Percentiles rank a stretch among this genome's conserved stretches.
Conservation (phyloP, 2,329 filamentous ascomycete species). For the Fusarium caatingaense region DNA sequence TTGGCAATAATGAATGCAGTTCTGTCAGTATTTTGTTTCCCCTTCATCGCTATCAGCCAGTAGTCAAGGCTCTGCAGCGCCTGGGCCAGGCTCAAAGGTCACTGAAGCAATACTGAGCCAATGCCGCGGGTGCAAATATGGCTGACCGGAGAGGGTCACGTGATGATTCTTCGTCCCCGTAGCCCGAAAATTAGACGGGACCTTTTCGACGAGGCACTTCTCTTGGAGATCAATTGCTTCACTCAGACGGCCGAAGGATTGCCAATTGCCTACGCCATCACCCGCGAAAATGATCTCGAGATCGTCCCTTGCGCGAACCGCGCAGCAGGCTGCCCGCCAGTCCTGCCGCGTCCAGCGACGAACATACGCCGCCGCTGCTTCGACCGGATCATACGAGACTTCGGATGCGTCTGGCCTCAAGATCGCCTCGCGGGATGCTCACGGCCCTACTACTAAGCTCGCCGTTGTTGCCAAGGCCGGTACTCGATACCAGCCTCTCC, state of each 20-base stretch:
- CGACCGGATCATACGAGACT: slow-evolving; percentile 86
- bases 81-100: slow-evolving; percentile 31
- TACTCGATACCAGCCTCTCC: slow-evolving; percentile 89
- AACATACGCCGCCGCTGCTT: slow-evolving; percentile 68
- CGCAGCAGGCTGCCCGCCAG: slow-evolving; percentile 68
- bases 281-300: slow-evolving; percentile 71
- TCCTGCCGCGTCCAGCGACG: slow-evolving; percentile 68
- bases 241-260: slow-evolving; percentile 57
- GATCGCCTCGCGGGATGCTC: slow-evolving; percentile 89
- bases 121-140: slow-evolving; percentile 46
- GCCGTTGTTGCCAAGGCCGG: slow-evolving; percentile 94
- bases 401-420: slow-evolving; percentile 89
- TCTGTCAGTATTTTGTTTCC: neutral
- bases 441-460: slow-evolving; percentile 89
- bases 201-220: slow-evolving; percentile 58
- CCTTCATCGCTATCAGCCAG: neutral
- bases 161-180: slow-evolving; percentile 49
- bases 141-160: slow-evolving; percentile 50
- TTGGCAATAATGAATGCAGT: neutral
- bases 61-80: slow-evolving; percentile 8
- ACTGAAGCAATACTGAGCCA: slow-evolving; percentile 38
- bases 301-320: slow-evolving; percentile 68
- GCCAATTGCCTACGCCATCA: slow-evolving; percentile 68
- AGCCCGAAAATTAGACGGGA: slow-evolving; percentile 59
- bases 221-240: slow-evolving; percentile 54